Conservation (phyloP, 164 flowering plant species). For the Amborella trichopoda region DNA sequence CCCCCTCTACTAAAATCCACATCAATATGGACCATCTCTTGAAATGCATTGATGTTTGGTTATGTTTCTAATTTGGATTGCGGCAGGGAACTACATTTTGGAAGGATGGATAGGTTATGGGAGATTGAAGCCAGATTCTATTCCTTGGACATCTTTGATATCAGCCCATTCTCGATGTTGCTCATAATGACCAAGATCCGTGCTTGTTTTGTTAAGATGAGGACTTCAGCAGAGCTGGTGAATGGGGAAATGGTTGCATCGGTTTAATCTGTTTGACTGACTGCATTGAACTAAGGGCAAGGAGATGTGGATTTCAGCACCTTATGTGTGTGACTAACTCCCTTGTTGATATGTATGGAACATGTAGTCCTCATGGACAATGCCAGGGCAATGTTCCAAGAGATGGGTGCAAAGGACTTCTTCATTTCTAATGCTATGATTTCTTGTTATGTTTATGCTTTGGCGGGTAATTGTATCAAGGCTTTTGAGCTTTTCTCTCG, state of each 20-base stretch:
- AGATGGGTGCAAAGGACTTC: conserved; percentile 28
- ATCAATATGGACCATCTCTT: too few relatives aligned
- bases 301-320: conserved; percentile 41
- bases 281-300: conserved; percentile 22
- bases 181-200: conserved; percentile 22
- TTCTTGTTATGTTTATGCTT: conserved; percentile 44
- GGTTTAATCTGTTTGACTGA: conserved; percentile 47
- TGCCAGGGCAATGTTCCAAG: conserved; percentile 31
- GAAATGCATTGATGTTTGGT: conserved; percentile 67
- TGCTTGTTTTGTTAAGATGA: conserved; percentile 37
- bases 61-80: conserved; percentile 32
- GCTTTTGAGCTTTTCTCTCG: conserved; percentile 35
- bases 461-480: conserved; percentile 52
- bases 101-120: conserved; percentile 38
- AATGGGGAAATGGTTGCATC: conserved; percentile 54
- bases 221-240: conserved; percentile 19
- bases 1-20: too few relatives aligned
- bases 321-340: conserved; percentile 48
- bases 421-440: conserved; percentile 69
- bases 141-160: conserved; percentile 70
- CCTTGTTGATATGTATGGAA: conserved; percentile 53
- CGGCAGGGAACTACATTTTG: conserved; percentile 29
- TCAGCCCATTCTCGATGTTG: conserved; percentile 55
- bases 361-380: conserved; percentile 23
- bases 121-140: conserved; percentile 47